A percentile compares a stretch with the other conserved stretches of the same genome.
Evolutionary conservation across 352 stramenopile species (phyloP).

Genomic region (Globisporangium spiculum): DNA sequence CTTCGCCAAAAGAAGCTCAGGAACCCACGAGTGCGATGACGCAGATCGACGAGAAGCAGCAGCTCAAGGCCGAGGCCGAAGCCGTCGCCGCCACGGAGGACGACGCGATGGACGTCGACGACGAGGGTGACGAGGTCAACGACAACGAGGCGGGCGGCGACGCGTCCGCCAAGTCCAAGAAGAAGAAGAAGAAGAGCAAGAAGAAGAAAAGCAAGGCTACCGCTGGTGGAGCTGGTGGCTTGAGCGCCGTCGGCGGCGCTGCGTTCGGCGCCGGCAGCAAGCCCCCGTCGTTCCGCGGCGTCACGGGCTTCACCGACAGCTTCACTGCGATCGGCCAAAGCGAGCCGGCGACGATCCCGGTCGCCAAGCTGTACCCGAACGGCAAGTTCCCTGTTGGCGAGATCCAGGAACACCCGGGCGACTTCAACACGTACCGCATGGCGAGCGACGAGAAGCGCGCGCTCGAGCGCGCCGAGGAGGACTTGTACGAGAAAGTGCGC

Average conservation of each 20-base stretch:
- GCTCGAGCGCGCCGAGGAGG: neutral
- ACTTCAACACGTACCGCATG: neutral
- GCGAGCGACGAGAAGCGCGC: neutral
- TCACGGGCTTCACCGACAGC: neutral
- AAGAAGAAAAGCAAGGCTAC: neutral
- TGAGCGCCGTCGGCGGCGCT: neutral
- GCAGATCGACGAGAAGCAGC: neutral
- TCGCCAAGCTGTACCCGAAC: neutral
- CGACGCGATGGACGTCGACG: neutral
- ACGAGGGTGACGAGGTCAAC: neutral
- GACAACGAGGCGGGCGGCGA: neutral
- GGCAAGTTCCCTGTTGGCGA: neutral
- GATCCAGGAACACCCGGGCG: neutral
- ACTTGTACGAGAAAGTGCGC: slow-evolving; percentile 43
- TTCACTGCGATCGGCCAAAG: neutral
- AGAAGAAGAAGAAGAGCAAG: neutral
- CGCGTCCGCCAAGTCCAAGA: neutral
- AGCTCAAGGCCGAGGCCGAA: neutral
- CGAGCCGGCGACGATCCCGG: neutral
- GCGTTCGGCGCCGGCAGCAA: neutral
- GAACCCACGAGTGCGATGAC: neutral
- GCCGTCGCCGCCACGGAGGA: neutral
- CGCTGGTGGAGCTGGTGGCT: neutral
- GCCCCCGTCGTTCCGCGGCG: neutral
- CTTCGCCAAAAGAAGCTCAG: no score